A percentile compares a stretch with the other conserved stretches of the same genome.
These are phyloP conservation scores for Xylona heveae DNA, from an alignment of 495 filamentous ascomycete species.

Conservation along the genomic window DNA sequence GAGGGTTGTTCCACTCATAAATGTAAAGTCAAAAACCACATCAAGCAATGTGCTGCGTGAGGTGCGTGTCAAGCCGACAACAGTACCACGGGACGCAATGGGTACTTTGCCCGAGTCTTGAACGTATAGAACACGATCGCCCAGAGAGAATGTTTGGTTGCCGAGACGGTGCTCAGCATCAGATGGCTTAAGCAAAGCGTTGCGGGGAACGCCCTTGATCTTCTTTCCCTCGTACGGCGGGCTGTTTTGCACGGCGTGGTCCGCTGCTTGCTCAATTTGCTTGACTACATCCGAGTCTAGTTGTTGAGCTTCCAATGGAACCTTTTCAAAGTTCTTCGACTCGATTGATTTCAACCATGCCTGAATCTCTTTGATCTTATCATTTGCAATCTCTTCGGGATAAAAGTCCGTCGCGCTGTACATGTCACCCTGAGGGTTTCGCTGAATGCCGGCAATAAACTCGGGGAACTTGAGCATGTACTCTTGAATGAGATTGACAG, in stretches of 20 bases:
- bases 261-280: conserved; percentile 57
- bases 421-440: conserved; percentile 47
- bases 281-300: conserved; percentile 78
- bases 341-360: conserved; percentile 82
- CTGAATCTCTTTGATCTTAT: conserved; percentile 67
- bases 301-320: conserved; percentile 87
- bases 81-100: conserved; percentile 76
- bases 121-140: conserved; percentile 83
- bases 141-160: conserved; percentile 65
- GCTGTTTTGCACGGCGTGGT: conserved; percentile 27
- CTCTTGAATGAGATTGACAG: conserved; percentile 52
- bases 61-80: conserved; percentile 77
- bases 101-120: conserved; percentile 88
- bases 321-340: conserved; percentile 74
- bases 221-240: conserved; percentile 35
- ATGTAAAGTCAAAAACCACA: conserved; percentile 78
- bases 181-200: conserved; percentile 68
- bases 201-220: conserved; percentile 58
- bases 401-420: conserved; percentile 80
- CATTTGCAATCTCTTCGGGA: conserved; percentile 42
- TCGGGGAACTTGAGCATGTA: conserved; percentile 93
- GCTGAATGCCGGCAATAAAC: conserved; percentile 72
- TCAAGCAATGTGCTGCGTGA: conserved; percentile 64
- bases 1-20: conserved; percentile 88
- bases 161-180: conserved; percentile 82